Conservation (phyloP, 305 asterid species). For the Fraxinus ornus region DNA sequence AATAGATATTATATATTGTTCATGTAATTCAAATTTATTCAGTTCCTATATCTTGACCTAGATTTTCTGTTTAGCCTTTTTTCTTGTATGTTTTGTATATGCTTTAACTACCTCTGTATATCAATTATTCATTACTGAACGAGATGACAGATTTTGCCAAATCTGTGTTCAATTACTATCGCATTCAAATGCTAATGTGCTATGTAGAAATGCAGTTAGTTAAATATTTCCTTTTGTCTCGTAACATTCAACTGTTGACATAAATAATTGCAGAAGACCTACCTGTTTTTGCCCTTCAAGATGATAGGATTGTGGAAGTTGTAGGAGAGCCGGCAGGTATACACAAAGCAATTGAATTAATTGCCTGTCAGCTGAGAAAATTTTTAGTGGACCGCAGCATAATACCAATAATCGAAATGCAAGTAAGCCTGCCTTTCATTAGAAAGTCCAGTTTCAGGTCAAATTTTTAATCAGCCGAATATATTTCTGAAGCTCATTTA, state of each 20-base stretch:
- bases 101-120: neutral
- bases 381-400: conserved; percentile 94
- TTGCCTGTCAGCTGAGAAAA: conserved; percentile 83
- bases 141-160: neutral
- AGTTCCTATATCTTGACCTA: neutral
- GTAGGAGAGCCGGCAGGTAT: conserved; percentile 80
- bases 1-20: neutral
- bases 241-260: neutral
- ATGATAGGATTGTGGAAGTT: conserved; percentile 27
- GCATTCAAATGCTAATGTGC: neutral
- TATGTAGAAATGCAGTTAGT: neutral
- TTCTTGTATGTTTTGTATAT: neutral
- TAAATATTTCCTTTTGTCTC: neutral
- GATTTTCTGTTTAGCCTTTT: neutral
- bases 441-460: conserved; percentile 3
- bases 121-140: neutral
- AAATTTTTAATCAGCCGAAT: neutral
- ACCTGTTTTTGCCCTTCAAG: conserved; percentile 83
- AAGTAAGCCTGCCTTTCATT: conserved; percentile 51
- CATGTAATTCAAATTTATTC: neutral
- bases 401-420: conserved; percentile 70
- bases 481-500: conserved; percentile 18
- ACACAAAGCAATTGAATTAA: conserved; percentile 77
- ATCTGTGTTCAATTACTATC: neutral
- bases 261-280: conserved; percentile 66